Evolutionary conservation across 129 eudicot genomes (phyloP).

Genomic region (Solidago caesia): DNA sequence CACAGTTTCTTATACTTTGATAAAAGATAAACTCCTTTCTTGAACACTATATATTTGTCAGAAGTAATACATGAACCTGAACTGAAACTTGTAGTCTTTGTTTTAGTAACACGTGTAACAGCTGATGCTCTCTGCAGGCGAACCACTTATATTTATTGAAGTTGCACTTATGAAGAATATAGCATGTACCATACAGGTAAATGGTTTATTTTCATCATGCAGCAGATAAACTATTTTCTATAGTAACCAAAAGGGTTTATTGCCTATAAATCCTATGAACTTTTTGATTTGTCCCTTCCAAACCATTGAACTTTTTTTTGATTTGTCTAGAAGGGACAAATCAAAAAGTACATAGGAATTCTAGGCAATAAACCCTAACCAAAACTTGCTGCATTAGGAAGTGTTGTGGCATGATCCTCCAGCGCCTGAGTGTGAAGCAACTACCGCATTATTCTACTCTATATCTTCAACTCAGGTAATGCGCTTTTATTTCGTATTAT

Average conservation of each 20-base stretch:
- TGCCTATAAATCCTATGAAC: too few species aligned
- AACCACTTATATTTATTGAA: slow-evolving; percentile 97
- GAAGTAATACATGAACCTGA: background rate
- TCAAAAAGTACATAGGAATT: too few species aligned
- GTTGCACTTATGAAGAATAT: slow-evolving; percentile 92
- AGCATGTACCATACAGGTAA: slow-evolving; percentile 87
- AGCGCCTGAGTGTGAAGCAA: slow-evolving; percentile 83
- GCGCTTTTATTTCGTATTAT: background rate
- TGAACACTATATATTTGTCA: background rate
- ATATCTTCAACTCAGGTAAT: slow-evolving; percentile 93
- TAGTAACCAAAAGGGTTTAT: background rate
- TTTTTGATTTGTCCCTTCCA: too few species aligned
- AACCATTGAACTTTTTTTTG: too few species aligned
- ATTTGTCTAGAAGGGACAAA: too few species aligned
- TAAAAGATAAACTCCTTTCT: background rate
- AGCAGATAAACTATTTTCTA: background rate
- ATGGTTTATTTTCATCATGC: background rate
- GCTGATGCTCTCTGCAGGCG: slow-evolving; percentile 52
- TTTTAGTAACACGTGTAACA: slow-evolving; percentile 17
- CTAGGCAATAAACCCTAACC: background rate
- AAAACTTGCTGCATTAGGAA: slow-evolving; percentile 49
- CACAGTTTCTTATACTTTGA: slow-evolving; percentile 2
- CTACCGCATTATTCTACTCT: slow-evolving; percentile 90
- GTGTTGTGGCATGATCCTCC: slow-evolving; percentile 98
- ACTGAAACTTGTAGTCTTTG: background rate